Conservation (phyloP, 1,139 yeast genomes). For the Saccharomyces pastorianus region DNA sequence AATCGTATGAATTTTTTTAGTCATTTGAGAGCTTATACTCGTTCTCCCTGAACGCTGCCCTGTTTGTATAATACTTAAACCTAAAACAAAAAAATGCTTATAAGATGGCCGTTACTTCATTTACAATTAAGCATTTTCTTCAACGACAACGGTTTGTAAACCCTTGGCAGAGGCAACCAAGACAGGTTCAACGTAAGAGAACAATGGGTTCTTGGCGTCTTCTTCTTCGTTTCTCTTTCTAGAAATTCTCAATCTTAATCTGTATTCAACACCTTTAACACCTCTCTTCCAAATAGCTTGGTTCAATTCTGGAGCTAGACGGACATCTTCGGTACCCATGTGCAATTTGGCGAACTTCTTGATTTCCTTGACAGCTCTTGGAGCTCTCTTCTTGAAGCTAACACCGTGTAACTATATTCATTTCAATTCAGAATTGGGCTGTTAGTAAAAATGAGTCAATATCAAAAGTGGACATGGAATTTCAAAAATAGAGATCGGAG, state of each 20-base stretch:
- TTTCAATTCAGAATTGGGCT: not conserved
- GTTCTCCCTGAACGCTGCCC: not conserved
- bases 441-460: not conserved
- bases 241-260: constrained; percentile 97
- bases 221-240: constrained; percentile 99
- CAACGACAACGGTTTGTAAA: constrained; percentile 95
- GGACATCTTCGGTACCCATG: constrained; percentile 98
- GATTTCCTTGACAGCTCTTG: constrained; percentile 98
- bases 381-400: constrained; percentile 99
- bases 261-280: constrained; percentile 97
- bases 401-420: constrained; percentile 77
- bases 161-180: constrained; percentile 93
- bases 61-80: not conserved
- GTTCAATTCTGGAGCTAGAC: constrained; percentile 98
- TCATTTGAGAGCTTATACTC: not conserved
- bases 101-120: not conserved
- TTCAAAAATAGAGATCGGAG: not conserved
- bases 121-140: constrained; percentile 57
- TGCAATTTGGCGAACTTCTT: constrained; percentile 97
- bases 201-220: constrained; percentile 96
- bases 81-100: not conserved
- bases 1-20: not conserved
- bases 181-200: constrained; percentile 97
- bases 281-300: constrained; percentile 99
- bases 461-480: not conserved